phyloP scores from a whole-genome alignment of 345 rosid species.

The Pseudoturritis turrita region DNA sequence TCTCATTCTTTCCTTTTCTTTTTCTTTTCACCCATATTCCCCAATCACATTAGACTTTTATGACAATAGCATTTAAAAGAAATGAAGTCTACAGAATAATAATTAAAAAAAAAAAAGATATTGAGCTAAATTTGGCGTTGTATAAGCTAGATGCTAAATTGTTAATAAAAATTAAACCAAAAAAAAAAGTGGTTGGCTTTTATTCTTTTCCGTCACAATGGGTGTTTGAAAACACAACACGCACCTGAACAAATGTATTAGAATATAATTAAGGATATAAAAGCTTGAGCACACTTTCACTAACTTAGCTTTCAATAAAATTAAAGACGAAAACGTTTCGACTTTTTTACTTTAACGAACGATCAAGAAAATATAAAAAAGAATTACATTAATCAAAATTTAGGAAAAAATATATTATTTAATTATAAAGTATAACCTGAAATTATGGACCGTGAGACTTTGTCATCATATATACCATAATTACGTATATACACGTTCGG shows the following conservation, averaged over 20 bases:
- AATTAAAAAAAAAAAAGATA: neutral
- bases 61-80: neutral
- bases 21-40: conserved; percentile 28
- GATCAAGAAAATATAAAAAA: conserved; percentile 9
- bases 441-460: conserved; percentile 36
- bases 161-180: neutral
- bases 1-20: conserved; percentile 2
- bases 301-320: conserved; percentile 30
- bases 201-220: conserved; percentile 11
- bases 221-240: conserved; percentile 29
- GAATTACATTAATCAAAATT: neutral
- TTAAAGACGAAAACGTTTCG: conserved; percentile 3
- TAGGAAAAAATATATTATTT: neutral
- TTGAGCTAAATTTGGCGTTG: conserved; percentile 18
- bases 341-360: conserved; percentile 20
- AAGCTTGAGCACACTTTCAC: conserved; percentile 34
- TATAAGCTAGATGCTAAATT: conserved; percentile 17
- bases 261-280: neutral
- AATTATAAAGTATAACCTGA: conserved; percentile 31
- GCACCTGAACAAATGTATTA: conserved; percentile 23
- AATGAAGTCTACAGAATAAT: conserved; percentile 7
- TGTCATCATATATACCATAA: conserved; percentile 34
- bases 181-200: conserved; percentile 14
- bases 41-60: conserved; percentile 22
- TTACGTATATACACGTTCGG: conserved; percentile 34